Conservation (phyloP, 192 early-diverging fungal genomes). For the Backusella sp. region DNA sequence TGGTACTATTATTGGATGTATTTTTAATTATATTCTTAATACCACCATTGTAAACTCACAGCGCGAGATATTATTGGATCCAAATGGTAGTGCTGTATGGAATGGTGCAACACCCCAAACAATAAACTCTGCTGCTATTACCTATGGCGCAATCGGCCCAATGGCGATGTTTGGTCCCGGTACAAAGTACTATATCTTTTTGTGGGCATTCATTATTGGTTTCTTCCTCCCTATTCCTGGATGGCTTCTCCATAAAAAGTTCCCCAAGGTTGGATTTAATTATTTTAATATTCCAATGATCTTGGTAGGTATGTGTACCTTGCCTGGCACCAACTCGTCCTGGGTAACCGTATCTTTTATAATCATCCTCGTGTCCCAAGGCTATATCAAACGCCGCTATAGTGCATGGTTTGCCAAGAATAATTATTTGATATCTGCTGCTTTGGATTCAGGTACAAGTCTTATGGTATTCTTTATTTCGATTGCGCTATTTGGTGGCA, state of each 20-base stretch:
- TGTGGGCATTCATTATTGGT: conserved; percentile 50
- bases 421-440: conserved; percentile 70
- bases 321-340: conserved; percentile 28
- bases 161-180: conserved; percentile 47
- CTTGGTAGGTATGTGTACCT: conserved; percentile 20
- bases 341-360: conserved; percentile 46
- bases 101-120: conserved; percentile 38
- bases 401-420: conserved; percentile 59
- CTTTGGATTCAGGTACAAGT: conserved; percentile 58
- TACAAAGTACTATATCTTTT: conserved; percentile 43
- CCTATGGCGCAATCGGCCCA: conserved; percentile 66
- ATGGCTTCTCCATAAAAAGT: conserved; percentile 42
- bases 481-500: conserved; percentile 27
- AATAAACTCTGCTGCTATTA: conserved; percentile 58
- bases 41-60: conserved; percentile 14
- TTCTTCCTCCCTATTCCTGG: conserved; percentile 47
- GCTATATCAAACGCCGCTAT: conserved; percentile 44
- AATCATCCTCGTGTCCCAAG: conserved; percentile 49
- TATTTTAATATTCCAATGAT: conserved; percentile 48
- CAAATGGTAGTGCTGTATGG: conserved; percentile 41
- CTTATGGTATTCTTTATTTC: conserved; percentile 42
- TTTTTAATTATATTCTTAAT: conserved; percentile 57
- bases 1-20: conserved; percentile 61
- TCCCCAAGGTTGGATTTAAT: conserved; percentile 50
- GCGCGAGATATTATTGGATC: conserved; percentile 32